phyloP scores from a whole-genome alignment of 768 basidiomycete genomes.

The Amanita rimosa region DNA sequence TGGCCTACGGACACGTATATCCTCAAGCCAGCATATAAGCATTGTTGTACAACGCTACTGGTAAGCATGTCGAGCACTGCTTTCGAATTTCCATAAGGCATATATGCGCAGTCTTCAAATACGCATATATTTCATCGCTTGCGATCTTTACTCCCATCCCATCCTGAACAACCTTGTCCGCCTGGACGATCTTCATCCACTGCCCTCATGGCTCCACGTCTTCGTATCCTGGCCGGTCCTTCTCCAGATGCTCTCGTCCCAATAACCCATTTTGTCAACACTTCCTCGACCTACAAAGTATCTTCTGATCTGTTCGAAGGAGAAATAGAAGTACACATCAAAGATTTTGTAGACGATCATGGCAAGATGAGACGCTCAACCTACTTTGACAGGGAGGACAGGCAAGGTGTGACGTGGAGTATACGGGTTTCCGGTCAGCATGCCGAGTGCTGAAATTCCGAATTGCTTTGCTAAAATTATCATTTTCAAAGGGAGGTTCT shows the following conservation, averaged over 20 bases:
- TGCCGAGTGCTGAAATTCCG: background rate
- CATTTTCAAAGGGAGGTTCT: slow-evolving; percentile 48
- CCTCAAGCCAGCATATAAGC: background rate
- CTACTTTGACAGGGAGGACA: slow-evolving; percentile 67
- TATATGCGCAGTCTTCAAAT: background rate
- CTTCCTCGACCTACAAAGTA: slow-evolving; percentile 37
- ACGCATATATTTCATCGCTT: background rate
- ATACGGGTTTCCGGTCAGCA: slow-evolving; percentile 77
- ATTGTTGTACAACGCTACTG: background rate
- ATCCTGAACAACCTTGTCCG: background rate
- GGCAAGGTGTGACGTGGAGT: slow-evolving; percentile 79
- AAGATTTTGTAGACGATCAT: slow-evolving; percentile 52
- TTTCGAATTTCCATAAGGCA: background rate
- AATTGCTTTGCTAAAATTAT: too few relatives aligned
- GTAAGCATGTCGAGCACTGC: background rate
- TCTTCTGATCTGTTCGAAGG: slow-evolving; percentile 67
- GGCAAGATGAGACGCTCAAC: slow-evolving; percentile 40
- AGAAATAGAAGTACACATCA: slow-evolving; percentile 62
- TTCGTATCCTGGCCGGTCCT: slow-evolving; percentile 68
- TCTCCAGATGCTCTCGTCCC: slow-evolving; percentile 40
- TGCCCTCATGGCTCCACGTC: slow-evolving; percentile 33
- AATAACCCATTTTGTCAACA: slow-evolving; percentile 58
- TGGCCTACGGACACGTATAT: background rate
- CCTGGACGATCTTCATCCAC: background rate
- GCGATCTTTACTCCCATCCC: background rate